Evolutionary conservation across 208 protist genomes (phyloP).

Genomic region (Trichomonas tenax): DNA sequence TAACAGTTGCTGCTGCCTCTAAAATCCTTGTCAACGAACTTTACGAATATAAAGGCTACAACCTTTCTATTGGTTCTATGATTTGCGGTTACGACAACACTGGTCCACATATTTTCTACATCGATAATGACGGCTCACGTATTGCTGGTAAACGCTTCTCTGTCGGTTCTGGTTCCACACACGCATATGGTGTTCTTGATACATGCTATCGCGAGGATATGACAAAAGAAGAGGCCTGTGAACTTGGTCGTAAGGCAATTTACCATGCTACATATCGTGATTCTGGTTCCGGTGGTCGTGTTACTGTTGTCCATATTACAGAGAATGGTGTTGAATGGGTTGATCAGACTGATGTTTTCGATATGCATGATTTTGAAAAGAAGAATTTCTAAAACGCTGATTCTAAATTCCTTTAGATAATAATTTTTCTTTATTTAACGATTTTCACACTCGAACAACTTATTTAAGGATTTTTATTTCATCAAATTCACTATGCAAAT

Average conservation of each 20-base stretch:
- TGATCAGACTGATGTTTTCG: conserved; percentile 19
- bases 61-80: conserved; percentile 75
- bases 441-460: too few relatives aligned
- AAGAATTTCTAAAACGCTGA: neutral
- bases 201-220: conserved; percentile 48
- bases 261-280: conserved; percentile 97
- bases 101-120: conserved; percentile 92
- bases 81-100: conserved; percentile 39
- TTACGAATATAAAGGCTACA: conserved; percentile 87
- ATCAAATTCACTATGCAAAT: too few relatives aligned
- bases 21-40: conserved; percentile 98
- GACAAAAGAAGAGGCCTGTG: conserved; percentile 78
- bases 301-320: conserved; percentile 27
- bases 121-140: conserved; percentile 95
- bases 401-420: neutral
- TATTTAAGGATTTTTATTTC: too few relatives aligned
- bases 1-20: conserved; percentile 82
- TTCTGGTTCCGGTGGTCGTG: conserved; percentile 82
- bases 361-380: conserved; percentile 5
- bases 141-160: conserved; percentile 87
- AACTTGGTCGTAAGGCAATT: conserved; percentile 88
- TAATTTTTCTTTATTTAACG: too few relatives aligned
- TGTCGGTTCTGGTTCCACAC: conserved; percentile 95
- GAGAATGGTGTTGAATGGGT: conserved; percentile 9
- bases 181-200: conserved; percentile 97